phyloP scores from a whole-genome alignment of 2,329 filamentous ascomycete species.

The Mycosphaerella sp. region DNA sequence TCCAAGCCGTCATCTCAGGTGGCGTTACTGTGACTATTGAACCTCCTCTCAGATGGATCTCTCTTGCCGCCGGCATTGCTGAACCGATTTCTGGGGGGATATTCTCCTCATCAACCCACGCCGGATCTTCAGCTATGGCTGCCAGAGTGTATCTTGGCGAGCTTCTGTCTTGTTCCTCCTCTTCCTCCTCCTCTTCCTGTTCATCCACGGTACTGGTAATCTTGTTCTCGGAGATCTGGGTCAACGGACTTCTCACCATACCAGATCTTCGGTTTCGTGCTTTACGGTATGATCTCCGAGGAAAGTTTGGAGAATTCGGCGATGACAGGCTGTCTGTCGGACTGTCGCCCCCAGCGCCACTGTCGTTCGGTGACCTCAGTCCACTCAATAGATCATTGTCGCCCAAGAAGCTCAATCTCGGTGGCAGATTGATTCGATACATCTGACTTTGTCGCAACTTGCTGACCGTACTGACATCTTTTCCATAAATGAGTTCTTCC shows the following conservation, averaged over 20 bases:
- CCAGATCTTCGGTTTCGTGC: constrained; percentile 15
- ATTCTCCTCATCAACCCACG: constrained; percentile 16
- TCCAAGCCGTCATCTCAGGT: constrained; percentile 34
- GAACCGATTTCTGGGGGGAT: constrained; percentile 21
- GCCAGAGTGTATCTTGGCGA: constrained; percentile 8
- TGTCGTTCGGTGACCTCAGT: neutral
- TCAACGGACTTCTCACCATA: constrained; percentile 21
- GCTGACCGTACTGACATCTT: neutral
- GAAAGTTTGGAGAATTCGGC: neutral
- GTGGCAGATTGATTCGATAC: constrained; percentile 22
- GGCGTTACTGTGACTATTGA: constrained; percentile 34
- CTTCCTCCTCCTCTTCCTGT: constrained; percentile 2
- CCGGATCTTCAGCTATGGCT: constrained; percentile 22
- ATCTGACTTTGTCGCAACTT: constrained; percentile 10
- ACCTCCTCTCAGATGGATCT: constrained; percentile 32
- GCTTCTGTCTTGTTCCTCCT: neutral
- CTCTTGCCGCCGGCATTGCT: constrained; percentile 23
- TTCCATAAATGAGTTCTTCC: constrained; percentile 13
- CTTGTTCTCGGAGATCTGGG: constrained; percentile 21
- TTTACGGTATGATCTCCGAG: neutral
- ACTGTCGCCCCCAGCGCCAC: neutral
- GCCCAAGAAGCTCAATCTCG: constrained; percentile 23
- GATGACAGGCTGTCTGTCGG: neutral
- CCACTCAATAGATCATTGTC: neutral
- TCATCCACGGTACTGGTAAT: neutral